These are phyloP conservation scores for Aciculosporium take DNA, from an alignment of 2,329 filamentous ascomycete genomes.

Conservation along the genomic window DNA sequence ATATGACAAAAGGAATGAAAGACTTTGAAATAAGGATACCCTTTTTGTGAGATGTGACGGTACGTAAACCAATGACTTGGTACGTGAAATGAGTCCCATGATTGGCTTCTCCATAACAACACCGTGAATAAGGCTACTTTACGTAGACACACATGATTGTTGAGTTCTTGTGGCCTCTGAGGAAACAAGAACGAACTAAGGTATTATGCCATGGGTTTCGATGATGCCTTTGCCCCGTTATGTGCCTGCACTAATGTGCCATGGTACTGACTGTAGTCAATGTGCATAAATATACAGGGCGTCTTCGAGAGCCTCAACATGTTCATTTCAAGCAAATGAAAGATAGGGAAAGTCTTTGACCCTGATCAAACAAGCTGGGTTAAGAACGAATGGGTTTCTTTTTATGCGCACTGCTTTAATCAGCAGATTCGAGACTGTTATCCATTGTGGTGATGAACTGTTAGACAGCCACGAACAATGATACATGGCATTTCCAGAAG, in stretches of 20 bases:
- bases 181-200: neutral
- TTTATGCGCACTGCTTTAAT: too few relatives aligned
- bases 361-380: neutral
- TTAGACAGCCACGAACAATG: neutral
- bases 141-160: too few relatives aligned
- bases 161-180: neutral
- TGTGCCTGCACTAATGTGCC: too few relatives aligned
- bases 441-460: neutral
- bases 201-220: neutral
- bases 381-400: too few relatives aligned
- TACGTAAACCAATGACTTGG: neutral
- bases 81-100: neutral
- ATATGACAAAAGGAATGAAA: slow-evolving; percentile 26
- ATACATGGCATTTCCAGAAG: neutral
- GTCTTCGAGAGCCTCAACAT: too few relatives aligned
- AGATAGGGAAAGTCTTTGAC: too few relatives aligned
- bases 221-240: neutral
- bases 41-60: neutral
- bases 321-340: too few relatives aligned
- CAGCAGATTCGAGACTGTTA: neutral
- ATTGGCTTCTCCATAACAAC: neutral
- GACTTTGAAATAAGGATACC: slow-evolving; percentile 7
- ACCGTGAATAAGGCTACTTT: too few relatives aligned
- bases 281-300: too few relatives aligned
- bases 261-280: too few relatives aligned